These are phyloP conservation scores for Cordyceps cicadae DNA, from an alignment of 2,329 filamentous ascomycete genomes.

Conservation along the genomic window DNA sequence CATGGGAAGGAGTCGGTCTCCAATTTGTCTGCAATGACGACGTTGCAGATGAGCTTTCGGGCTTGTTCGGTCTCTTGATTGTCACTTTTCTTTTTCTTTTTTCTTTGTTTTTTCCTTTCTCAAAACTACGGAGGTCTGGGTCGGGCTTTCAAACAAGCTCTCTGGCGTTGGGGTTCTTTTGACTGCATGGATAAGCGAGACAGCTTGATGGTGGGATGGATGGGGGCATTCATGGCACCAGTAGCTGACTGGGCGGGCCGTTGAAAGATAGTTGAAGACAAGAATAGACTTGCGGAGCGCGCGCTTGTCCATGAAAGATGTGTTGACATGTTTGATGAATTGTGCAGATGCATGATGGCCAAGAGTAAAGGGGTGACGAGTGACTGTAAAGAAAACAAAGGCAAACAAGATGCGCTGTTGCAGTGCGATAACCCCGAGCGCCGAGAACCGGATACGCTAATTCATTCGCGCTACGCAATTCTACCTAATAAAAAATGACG, in stretches of 20 bases:
- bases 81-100: background rate
- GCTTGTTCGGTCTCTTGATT: background rate
- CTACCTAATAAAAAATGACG: no score
- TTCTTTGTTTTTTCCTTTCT: background rate
- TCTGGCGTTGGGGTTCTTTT: constrained; percentile 6
- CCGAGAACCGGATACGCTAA: no score
- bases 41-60: background rate
- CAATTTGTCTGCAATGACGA: constrained; percentile 2
- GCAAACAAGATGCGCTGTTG: no score
- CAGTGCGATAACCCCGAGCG: no score
- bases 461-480: no score
- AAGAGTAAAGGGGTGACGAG: no score
- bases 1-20: background rate
- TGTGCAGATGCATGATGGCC: background rate
- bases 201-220: background rate
- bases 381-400: no score
- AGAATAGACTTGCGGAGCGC: constrained; percentile 9
- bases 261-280: constrained; percentile 9
- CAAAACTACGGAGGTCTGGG: background rate
- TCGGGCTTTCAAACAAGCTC: constrained; percentile 2
- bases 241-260: constrained; percentile 1
- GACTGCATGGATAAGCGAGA: constrained; percentile 9
- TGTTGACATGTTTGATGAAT: background rate
- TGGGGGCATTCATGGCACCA: background rate
- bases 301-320: constrained; percentile 8